These are phyloP conservation scores for Lepiota subincarnata DNA, from an alignment of 768 basidiomycete species.

Conservation along the genomic window DNA sequence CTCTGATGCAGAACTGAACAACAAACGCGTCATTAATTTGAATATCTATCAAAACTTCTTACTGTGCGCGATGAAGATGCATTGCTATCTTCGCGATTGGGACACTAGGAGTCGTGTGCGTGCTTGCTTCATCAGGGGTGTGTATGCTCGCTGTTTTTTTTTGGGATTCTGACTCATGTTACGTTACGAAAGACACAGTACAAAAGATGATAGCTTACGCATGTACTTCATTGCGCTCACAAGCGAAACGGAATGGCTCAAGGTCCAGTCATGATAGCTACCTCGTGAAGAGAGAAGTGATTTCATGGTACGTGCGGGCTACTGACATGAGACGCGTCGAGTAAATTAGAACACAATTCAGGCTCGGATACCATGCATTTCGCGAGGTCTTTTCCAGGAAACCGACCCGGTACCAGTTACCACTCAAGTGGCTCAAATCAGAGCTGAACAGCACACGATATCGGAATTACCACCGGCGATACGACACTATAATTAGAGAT, in stretches of 20 bases:
- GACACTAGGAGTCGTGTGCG: slow-evolving; percentile 40
- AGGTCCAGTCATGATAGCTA: slow-evolving; percentile 33
- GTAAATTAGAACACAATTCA: slow-evolving; percentile 24
- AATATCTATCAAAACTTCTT: slow-evolving; percentile 89
- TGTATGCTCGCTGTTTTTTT: slow-evolving; percentile 8
- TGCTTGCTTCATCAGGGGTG: slow-evolving; percentile 52
- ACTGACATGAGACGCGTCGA: background rate
- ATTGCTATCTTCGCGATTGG: slow-evolving; percentile 72
- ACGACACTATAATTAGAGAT: slow-evolving; percentile 44
- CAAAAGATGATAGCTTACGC: slow-evolving; percentile 56
- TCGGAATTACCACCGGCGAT: slow-evolving; percentile 38
- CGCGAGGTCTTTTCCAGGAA: slow-evolving; percentile 55
- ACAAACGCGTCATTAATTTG: slow-evolving; percentile 52
- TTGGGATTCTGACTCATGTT: background rate
- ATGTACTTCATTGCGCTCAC: slow-evolving; percentile 47
- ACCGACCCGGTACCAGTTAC: slow-evolving; percentile 39
- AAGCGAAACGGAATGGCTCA: slow-evolving; percentile 32
- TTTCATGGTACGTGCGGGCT: slow-evolving; percentile 52
- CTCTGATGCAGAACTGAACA: slow-evolving; percentile 70
- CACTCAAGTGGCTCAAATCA: slow-evolving; percentile 46
- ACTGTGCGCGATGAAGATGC: slow-evolving; percentile 82
- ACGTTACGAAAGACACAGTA: slow-evolving; percentile 47
- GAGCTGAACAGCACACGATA: slow-evolving; percentile 48
- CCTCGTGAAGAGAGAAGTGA: slow-evolving; percentile 43
- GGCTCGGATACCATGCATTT: slow-evolving; percentile 84